Conservation (phyloP, 345 rosid species). For the Eucalyptus erythrocorys region DNA sequence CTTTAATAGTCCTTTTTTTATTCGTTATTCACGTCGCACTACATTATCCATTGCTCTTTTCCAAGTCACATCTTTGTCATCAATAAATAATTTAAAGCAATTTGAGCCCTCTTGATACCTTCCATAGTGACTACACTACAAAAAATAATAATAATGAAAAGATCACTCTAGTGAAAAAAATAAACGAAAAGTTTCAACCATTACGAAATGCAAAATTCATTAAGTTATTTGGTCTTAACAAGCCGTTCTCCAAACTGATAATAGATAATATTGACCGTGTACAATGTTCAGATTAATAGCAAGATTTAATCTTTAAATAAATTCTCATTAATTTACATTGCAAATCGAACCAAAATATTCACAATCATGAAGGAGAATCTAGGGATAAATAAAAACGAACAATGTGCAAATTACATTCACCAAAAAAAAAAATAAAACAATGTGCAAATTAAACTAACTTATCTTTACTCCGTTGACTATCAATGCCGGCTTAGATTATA, state of each 20-base stretch:
- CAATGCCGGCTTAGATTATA: too few relatives aligned
- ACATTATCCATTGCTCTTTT: not conserved
- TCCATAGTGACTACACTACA: not conserved
- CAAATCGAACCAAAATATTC: not conserved
- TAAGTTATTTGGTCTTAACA: not conserved
- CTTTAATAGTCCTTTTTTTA: not conserved
- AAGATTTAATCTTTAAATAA: not conserved
- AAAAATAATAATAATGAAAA: not conserved
- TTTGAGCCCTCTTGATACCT: not conserved
- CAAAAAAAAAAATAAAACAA: too few relatives aligned
- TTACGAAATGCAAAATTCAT: not conserved
- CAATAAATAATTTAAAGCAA: not conserved
- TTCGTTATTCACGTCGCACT: not conserved
- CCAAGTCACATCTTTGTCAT: not conserved
- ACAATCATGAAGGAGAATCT: not conserved
- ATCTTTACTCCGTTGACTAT: not conserved
- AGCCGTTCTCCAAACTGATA: fast-evolving
- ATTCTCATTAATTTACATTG: not conserved
- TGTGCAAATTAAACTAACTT: not conserved
- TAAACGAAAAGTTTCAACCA: not conserved
- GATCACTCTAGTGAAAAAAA: fast-evolving
- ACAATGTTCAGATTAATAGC: not conserved
- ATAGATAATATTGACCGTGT: fast-evolving
- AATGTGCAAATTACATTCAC: not conserved
- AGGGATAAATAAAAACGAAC: too few relatives aligned